Percentiles rank a stretch among this genome's conserved stretches.
phyloP scores from a whole-genome alignment of 768 basidiomycete genomes.

The Jaapia argillacea region DNA sequence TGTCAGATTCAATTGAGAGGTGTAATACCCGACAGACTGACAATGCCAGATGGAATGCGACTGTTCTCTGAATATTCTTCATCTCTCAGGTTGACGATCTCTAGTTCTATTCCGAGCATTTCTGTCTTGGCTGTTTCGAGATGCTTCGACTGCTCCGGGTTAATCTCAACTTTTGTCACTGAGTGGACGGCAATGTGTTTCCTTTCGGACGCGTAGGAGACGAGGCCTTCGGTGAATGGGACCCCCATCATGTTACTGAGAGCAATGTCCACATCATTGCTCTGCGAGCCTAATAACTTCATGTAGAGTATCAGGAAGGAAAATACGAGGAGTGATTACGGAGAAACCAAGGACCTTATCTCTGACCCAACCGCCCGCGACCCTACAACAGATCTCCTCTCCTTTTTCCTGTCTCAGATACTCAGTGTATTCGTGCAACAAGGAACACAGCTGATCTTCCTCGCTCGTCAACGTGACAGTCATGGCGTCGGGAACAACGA shows the following conservation, averaged over 20 bases:
- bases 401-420: slow-evolving; percentile 42
- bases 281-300: slow-evolving; percentile 71
- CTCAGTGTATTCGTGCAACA: slow-evolving; percentile 73
- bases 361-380: slow-evolving; percentile 97
- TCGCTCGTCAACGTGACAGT: slow-evolving; percentile 50
- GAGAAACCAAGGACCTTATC: slow-evolving; percentile 69
- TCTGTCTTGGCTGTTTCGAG: slow-evolving; percentile 88
- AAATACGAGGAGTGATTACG: neutral
- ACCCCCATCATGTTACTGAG: slow-evolving; percentile 84
- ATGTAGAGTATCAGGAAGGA: too few relatives aligned
- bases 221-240: slow-evolving; percentile 60
- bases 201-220: slow-evolving; percentile 16
- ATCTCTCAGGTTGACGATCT: slow-evolving; percentile 88
- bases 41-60: slow-evolving; percentile 83
- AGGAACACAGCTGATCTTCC: slow-evolving; percentile 60
- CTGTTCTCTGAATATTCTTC: slow-evolving; percentile 86
- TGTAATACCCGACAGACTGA: too few relatives aligned
- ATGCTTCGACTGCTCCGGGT: slow-evolving; percentile 97
- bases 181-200: slow-evolving; percentile 44
- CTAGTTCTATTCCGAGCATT: slow-evolving; percentile 73
- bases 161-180: slow-evolving; percentile 80
- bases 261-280: slow-evolving; percentile 92
- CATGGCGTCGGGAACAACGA: slow-evolving; percentile 20
- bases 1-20: too few relatives aligned
- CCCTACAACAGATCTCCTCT: slow-evolving; percentile 62